Evolutionary conservation across 2,329 filamentous ascomycete species (phyloP), one percentile per base, ranked within the genome.

Genomic region (Pseudopithomyces chartarum): DNA sequence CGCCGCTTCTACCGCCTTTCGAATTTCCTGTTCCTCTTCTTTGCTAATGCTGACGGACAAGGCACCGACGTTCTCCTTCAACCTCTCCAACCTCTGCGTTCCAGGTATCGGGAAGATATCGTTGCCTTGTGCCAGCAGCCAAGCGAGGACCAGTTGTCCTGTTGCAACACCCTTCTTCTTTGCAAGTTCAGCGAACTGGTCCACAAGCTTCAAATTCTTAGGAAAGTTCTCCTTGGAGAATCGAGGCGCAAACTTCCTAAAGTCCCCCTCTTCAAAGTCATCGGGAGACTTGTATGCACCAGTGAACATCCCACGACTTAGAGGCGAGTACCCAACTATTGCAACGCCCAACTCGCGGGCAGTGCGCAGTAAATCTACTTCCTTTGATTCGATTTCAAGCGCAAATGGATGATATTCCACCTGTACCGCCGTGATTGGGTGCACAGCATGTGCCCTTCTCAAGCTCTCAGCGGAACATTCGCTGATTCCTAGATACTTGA

Each of bases 71-170:
- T 75, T 76, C 61, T 75, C 73, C 52, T 69, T 66, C 39, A 76
- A 40, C 22, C 70, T 62, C 22, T 68, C 58, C 3, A 67, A 8
- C 55, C 63, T 69, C 8, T 70, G 74, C 11, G 72, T 76, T 7
- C 84, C 84, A 0, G 83, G 83, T 55, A 84, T 89, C 0, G 87
- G 84, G 62, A 90, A 82, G 73, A 66, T 72, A 54, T 70, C 76
- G 6, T 83, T 81, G 75, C 81, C 76, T 52, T 79, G 75, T 6
- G 65, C 66, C 57, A 76, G 23, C 39, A 77, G 46, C 74, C 76
- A 78, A 6, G 74, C 73, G n/a, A 78, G 57, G 0, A 84, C 82
- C 45, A 90, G 67, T 67, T 91, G 88, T 0, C 80, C 79, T 0
- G 84, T 63, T 0, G 86, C 87, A 44, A 78, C 79, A 3, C 76